Percentiles rank a stretch among this genome's conserved stretches.
Conservation (phyloP, 805 yeast genomes). For the Pichia paraexigua region DNA sequence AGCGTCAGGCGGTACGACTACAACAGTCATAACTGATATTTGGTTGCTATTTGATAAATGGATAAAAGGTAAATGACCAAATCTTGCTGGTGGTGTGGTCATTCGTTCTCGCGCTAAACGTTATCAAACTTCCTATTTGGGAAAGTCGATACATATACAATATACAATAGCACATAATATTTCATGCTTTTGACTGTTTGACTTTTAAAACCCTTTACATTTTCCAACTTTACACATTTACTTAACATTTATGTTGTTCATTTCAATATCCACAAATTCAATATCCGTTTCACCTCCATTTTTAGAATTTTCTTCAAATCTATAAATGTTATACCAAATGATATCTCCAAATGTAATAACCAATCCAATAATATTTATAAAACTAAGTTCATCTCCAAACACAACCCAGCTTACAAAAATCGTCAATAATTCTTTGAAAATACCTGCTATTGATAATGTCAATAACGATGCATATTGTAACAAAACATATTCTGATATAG, state of each 20-base stretch:
- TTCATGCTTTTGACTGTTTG: too few species aligned
- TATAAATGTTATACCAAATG: constrained; percentile 69
- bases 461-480: constrained; percentile 75
- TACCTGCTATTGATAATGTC: constrained; percentile 85
- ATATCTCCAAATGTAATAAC: constrained; percentile 70
- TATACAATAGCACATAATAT: too few species aligned
- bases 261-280: constrained; percentile 17
- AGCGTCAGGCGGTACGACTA: too few species aligned
- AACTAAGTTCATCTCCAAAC: constrained; percentile 65
- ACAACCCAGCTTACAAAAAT: constrained; percentile 60
- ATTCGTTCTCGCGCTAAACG: not conserved
- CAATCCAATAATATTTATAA: constrained; percentile 67
- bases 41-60: too few species aligned
- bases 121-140: not conserved
- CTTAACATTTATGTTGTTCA: constrained; percentile 2
- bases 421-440: constrained; percentile 85
- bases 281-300: constrained; percentile 3
- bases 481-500: constrained; percentile 77
- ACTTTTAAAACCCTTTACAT: too few species aligned
- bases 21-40: too few species aligned
- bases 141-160: not conserved
- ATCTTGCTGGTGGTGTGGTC: too few species aligned
- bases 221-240: not conserved
- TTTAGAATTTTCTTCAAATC: constrained; percentile 31
- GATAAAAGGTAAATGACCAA: too few species aligned